A percentile compares a stretch with the other conserved stretches of the same genome.
Evolutionary conservation across 352 stramenopile species (phyloP).

Genomic region (Globisporangium middletonii): DNA sequence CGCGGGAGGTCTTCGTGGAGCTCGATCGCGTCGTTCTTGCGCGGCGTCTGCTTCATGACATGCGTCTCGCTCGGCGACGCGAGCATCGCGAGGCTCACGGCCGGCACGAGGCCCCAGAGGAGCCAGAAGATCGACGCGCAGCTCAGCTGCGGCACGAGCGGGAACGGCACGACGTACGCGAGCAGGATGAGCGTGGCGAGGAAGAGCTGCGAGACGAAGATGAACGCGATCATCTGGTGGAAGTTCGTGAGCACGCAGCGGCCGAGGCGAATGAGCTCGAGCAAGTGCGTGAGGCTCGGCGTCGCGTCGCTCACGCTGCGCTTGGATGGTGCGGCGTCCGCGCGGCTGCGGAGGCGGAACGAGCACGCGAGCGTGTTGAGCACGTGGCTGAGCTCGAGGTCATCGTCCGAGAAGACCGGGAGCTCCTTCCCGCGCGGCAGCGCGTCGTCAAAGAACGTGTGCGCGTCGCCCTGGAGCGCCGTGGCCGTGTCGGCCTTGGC

Average conservation of each 20-base stretch:
- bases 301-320: slow-evolving; percentile 15
- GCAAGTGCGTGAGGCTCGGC: slow-evolving; percentile 54
- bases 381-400: slow-evolving; percentile 79
- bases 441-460: slow-evolving; percentile 66
- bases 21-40: slow-evolving; percentile 76
- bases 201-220: slow-evolving; percentile 82
- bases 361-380: slow-evolving; percentile 77
- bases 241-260: slow-evolving; percentile 82
- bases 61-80: slow-evolving; percentile 58
- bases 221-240: slow-evolving; percentile 76
- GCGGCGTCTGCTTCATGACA: slow-evolving; percentile 81
- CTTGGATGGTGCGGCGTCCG: slow-evolving; percentile 7
- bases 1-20: slow-evolving; percentile 52
- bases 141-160: slow-evolving; percentile 63
- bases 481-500: slow-evolving; percentile 61
- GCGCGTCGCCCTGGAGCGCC: slow-evolving; percentile 58
- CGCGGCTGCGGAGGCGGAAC: slow-evolving; percentile 47
- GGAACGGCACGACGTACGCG: slow-evolving; percentile 70
- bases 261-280: slow-evolving; percentile 77
- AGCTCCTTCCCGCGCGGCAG: slow-evolving; percentile 51
- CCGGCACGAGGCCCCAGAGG: slow-evolving; percentile 73
- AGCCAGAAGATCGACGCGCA: slow-evolving; percentile 81
- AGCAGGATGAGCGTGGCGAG: slow-evolving; percentile 66
- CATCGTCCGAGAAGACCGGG: slow-evolving; percentile 61
- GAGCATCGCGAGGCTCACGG: slow-evolving; percentile 73